Percentiles rank a stretch among this genome's conserved stretches.
Conservation (phyloP, 495 filamentous ascomycete species). For the Trichocladium antarcticum region DNA sequence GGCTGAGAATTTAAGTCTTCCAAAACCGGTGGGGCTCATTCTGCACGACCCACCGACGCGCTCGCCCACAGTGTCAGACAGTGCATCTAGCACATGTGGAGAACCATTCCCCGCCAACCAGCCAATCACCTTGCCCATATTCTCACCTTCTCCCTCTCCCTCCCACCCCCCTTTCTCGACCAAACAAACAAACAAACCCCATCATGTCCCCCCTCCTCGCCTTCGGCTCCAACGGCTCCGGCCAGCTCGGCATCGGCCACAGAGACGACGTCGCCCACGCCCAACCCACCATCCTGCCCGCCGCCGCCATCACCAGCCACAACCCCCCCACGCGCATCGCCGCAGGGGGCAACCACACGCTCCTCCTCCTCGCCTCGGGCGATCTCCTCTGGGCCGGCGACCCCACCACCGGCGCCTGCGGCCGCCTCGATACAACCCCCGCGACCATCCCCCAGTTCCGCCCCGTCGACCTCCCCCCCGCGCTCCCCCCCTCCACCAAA, state of each 20-base stretch:
- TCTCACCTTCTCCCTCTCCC: neutral
- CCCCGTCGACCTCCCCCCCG: slow-evolving; percentile 12
- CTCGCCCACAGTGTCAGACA: neutral
- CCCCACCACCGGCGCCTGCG: slow-evolving; percentile 45
- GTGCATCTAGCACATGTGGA: neutral
- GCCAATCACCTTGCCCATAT: neutral
- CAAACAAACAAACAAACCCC: neutral
- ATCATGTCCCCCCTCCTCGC: slow-evolving; percentile 50
- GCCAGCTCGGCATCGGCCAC: slow-evolving; percentile 74
- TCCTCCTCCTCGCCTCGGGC: slow-evolving; percentile 51
- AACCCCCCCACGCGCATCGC: slow-evolving; percentile 33
- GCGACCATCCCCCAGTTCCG: slow-evolving; percentile 9
- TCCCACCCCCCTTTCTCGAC: neutral
- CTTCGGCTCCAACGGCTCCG: slow-evolving; percentile 85
- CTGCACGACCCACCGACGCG: neutral
- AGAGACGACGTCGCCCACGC: slow-evolving; percentile 61
- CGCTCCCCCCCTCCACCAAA: neutral
- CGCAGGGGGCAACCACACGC: slow-evolving; percentile 81
- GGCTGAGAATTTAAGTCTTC: neutral
- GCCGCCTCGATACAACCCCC: neutral
- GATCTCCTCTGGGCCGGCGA: slow-evolving; percentile 53
- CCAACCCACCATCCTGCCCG: slow-evolving; percentile 43
- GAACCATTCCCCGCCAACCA: neutral
- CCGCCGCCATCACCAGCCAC: slow-evolving; percentile 1
- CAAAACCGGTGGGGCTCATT: neutral